phyloP scores from a whole-genome alignment of 176 grass and related monocot species.

The Aegilops speltoides region DNA sequence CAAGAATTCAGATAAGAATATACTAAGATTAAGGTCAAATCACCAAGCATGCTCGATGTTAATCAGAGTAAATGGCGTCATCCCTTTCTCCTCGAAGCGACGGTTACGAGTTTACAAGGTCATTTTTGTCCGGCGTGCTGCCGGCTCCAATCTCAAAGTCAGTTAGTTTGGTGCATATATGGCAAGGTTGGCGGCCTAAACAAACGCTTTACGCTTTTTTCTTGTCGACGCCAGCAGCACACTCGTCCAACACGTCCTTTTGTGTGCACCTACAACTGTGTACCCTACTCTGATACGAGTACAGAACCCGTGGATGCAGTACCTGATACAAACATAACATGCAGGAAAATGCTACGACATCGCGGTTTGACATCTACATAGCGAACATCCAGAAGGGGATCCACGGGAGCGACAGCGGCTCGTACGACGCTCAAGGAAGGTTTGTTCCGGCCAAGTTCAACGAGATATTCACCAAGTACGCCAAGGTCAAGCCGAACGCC shows the following conservation, averaged over 20 bases:
- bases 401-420: constrained; percentile 61
- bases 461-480: constrained; percentile 68
- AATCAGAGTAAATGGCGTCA: neutral
- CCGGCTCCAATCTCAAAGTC: neutral
- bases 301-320: no score
- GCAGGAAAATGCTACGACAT: constrained; percentile 46
- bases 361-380: constrained; percentile 58
- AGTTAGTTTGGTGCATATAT: neutral
- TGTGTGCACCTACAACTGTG: neutral
- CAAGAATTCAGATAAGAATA: neutral
- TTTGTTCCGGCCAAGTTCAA: constrained; percentile 64
- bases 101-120: neutral
- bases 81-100: neutral
- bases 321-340: neutral
- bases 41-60: neutral
- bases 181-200: neutral
- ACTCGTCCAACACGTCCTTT: neutral
- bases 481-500: constrained; percentile 31
- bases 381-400: constrained; percentile 67
- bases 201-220: neutral
- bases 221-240: neutral
- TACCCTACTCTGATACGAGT: neutral
- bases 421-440: constrained; percentile 64
- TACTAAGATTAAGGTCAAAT: neutral
- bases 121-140: neutral